Percentiles rank a stretch among this genome's conserved stretches.
These are phyloP conservation scores for Hirschfeldia incana DNA, from an alignment of 345 rosid genomes.

Conservation along the genomic window DNA sequence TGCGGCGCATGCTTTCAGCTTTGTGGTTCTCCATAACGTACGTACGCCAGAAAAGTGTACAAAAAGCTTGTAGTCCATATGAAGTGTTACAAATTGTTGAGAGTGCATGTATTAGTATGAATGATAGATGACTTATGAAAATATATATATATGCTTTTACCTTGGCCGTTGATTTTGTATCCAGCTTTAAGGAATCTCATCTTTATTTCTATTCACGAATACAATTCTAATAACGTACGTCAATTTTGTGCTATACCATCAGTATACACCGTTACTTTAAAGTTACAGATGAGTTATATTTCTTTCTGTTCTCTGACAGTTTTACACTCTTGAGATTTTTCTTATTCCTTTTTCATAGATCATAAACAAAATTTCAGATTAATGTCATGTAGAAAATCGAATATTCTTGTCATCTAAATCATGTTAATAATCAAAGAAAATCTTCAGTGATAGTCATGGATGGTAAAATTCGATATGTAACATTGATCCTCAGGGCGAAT, in stretches of 20 bases:
- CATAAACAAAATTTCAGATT: neutral
- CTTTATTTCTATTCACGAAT: constrained; percentile 41
- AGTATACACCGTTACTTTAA: constrained; percentile 31
- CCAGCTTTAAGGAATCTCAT: constrained; percentile 28
- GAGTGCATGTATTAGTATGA: constrained; percentile 7
- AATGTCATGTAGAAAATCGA: neutral
- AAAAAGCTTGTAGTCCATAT: constrained; percentile 21
- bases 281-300: constrained; percentile 21
- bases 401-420: neutral
- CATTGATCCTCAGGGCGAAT: neutral
- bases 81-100: neutral
- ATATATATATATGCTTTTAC: constrained; percentile 23
- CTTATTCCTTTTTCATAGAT: neutral
- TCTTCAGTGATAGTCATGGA: neutral
- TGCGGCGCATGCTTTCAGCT: constrained; percentile 36
- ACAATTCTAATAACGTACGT: constrained; percentile 32
- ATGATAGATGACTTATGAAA: neutral
- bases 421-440: neutral
- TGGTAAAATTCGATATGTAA: neutral
- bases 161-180: constrained; percentile 31
- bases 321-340: neutral
- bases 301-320: constrained; percentile 20
- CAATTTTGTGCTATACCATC: constrained; percentile 29
- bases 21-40: constrained; percentile 27
- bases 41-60: constrained; percentile 16